Conservation (phyloP, 192 early-diverging fungal genomes). For the Entomortierella parvispora region DNA sequence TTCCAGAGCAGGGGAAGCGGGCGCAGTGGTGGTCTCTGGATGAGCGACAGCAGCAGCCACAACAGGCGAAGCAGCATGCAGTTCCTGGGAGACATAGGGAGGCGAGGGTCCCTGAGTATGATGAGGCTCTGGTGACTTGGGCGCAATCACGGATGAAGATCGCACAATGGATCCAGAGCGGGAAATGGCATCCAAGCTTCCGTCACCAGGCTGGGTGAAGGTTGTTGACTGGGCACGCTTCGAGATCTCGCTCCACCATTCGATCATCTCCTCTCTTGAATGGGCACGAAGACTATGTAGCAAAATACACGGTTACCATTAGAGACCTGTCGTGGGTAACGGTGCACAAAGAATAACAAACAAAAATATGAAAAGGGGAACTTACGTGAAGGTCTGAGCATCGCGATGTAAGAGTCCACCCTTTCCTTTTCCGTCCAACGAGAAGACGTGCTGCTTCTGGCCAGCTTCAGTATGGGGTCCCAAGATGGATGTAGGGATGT, state of each 20-base stretch:
- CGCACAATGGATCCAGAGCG: constrained; percentile 30
- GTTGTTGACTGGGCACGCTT: constrained; percentile 37
- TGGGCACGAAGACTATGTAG: constrained; percentile 23
- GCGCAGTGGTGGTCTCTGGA: background rate
- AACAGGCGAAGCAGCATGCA: constrained; percentile 5
- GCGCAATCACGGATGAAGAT: constrained; percentile 19
- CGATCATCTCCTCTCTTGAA: constrained; percentile 42
- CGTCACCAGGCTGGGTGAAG: constrained; percentile 30
- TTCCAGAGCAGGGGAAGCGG: background rate
- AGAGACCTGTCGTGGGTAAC: background rate
- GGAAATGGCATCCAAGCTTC: constrained; percentile 12
- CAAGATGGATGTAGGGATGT: constrained; percentile 49
- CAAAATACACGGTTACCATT: background rate
- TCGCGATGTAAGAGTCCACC: constrained; percentile 42
- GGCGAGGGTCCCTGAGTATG: constrained; percentile 12
- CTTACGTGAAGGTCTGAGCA: constrained; percentile 43
- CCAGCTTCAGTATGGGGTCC: constrained; percentile 38
- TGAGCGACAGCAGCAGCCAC: background rate
- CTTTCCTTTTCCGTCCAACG: constrained; percentile 42
- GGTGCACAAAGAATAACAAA: background rate
- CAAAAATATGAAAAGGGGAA: background rate
- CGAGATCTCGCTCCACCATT: constrained; percentile 44
- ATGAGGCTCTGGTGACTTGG: constrained; percentile 7
- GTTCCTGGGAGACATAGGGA: constrained; percentile 16
- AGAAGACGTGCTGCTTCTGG: constrained; percentile 44